Evolutionary conservation across 495 filamentous ascomycete genomes (phyloP), one percentile per base, ranked within the genome.

Genomic region (Sporormia fimetaria): DNA sequence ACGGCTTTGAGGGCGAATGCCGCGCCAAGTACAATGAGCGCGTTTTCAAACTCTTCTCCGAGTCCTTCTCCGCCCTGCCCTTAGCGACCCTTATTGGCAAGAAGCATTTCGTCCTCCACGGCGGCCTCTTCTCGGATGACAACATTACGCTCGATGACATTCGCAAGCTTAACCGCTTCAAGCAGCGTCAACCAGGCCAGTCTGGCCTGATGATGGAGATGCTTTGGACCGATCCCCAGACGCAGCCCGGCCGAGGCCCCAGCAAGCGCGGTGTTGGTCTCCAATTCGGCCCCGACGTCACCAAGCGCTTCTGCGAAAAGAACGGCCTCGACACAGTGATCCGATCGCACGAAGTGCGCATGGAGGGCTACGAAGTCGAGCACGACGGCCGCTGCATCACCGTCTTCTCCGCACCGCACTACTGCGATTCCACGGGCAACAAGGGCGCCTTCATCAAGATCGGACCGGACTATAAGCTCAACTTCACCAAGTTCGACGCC

Each of bases 201-300:
- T 61, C 78, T 30, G 90, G 90, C 21, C 65, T 99, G 52, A 99
- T 99, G 90, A 96, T 99, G 90, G 90, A 99, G 62, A 99, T 99
- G 92, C 75, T 99, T 14, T 99, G 90, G 90, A 96, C 90, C 0
- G 90, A 99, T 57, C 90, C 90, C 9, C 90, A 96, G 58, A 66
- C 77, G 0, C 67, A 75, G 46, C 82, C 83, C 32, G 90, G 90
- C 18, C 75, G 90, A 37, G 84, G 87, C 6, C 92, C 88, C 15
- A 94, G 84, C 67, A 99, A 99, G 71, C 76, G 90, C 57, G 90
- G 90, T 41, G 87, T 99, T 17, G 90, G 90, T 33, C 70, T 96
- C 63, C 85, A 94, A 57, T 99, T 99, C 54, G 90, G 90, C 2
- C 90, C 90, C 0, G 90, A 99, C 61, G 75, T 99, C 34, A 99